Conservation (phyloP, 2,329 filamentous ascomycete species). For the Beauveria scarabaeidicola region DNA sequence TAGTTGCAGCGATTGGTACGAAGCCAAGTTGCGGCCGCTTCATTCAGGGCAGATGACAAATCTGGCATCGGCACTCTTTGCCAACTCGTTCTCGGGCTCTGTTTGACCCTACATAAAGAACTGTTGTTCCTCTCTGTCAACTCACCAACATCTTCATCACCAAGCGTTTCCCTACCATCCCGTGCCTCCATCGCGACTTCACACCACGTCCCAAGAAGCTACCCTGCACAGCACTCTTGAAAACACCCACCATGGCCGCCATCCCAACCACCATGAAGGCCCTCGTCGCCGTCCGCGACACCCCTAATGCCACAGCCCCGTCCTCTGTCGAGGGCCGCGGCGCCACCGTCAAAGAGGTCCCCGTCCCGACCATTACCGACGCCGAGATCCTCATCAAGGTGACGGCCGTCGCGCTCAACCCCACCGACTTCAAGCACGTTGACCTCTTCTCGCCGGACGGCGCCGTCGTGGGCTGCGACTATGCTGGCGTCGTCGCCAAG, state of each 20-base stretch:
- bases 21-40: too few relatives aligned
- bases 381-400: constrained; percentile 22
- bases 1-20: too few relatives aligned
- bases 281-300: constrained; percentile 11
- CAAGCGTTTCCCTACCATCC: too few relatives aligned
- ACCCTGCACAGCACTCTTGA: neutral
- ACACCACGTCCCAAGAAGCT: neutral
- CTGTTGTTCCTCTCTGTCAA: too few relatives aligned
- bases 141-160: neutral
- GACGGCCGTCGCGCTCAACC: constrained; percentile 24
- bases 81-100: too few relatives aligned
- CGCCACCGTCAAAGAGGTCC: constrained; percentile 5
- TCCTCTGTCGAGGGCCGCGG: neutral
- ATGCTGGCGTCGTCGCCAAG: constrained; percentile 23
- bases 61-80: too few relatives aligned
- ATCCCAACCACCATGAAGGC: constrained; percentile 15
- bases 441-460: constrained; percentile 20
- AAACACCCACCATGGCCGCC: neutral
- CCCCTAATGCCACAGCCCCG: neutral
- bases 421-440: constrained; percentile 24
- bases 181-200: neutral
- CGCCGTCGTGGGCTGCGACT: constrained; percentile 23
- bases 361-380: constrained; percentile 11
- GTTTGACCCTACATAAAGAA: too few relatives aligned
- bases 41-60: too few relatives aligned